Percentiles rank a stretch among this genome's conserved stretches.
These are phyloP conservation scores for Calophaca sinica DNA, from an alignment of 306 rosid genomes.

Conservation along the genomic window DNA sequence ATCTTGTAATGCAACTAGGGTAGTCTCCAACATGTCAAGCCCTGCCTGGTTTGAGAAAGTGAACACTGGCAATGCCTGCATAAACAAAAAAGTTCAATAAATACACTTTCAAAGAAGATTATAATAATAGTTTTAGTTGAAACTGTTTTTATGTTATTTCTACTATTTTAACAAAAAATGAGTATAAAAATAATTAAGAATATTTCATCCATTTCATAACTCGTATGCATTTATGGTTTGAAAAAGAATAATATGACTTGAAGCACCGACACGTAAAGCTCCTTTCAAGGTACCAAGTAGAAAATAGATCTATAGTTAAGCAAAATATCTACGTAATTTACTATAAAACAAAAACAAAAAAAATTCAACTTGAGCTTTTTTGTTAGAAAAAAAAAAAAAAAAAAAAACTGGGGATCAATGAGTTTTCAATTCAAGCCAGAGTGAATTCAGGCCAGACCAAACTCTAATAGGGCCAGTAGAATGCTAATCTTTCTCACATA, in stretches of 20 bases:
- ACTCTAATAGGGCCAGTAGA: constrained; percentile 3
- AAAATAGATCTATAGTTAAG: constrained; percentile 20
- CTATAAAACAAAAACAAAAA: neutral
- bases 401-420: neutral
- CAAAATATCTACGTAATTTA: neutral
- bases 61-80: constrained; percentile 93
- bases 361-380: neutral
- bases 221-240: neutral
- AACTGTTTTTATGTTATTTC: constrained; percentile 2
- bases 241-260: constrained; percentile 12
- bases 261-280: neutral
- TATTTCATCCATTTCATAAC: neutral
- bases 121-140: neutral
- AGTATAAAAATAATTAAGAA: neutral
- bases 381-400: neutral
- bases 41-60: constrained; percentile 99
- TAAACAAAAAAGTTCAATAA: constrained; percentile 19
- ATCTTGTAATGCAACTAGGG: constrained; percentile 93
- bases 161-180: neutral
- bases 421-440: neutral
- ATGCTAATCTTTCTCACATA: constrained; percentile 7
- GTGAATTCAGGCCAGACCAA: neutral
- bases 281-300: constrained; percentile 1
- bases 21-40: constrained; percentile 98
- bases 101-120: constrained; percentile 8